Conservation (phyloP, 768 basidiomycete species). For the Piloderma croceum region DNA sequence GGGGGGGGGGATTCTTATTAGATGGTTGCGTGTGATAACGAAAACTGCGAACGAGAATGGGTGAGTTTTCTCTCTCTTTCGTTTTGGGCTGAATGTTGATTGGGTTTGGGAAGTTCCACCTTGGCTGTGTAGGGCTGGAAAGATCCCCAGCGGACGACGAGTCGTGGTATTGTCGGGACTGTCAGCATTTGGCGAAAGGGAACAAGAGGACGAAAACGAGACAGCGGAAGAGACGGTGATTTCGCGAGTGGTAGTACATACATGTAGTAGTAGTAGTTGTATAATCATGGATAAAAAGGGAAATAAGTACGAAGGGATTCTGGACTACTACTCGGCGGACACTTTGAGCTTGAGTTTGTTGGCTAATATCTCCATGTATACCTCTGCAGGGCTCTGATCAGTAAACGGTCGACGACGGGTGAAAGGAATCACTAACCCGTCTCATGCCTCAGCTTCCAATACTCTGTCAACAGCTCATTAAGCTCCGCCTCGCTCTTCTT, state of each 20-base stretch:
- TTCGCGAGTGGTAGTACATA: background rate
- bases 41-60: slow-evolving; percentile 75
- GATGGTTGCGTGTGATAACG: slow-evolving; percentile 87
- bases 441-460: slow-evolving; percentile 74
- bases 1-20: slow-evolving; percentile 24
- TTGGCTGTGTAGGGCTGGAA: slow-evolving; percentile 57
- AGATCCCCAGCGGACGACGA: slow-evolving; percentile 49
- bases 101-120: slow-evolving; percentile 56
- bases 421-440: slow-evolving; percentile 47
- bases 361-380: slow-evolving; percentile 83
- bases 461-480: slow-evolving; percentile 76
- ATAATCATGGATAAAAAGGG: too few species aligned
- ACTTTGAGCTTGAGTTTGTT: slow-evolving; percentile 69
- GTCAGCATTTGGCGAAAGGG: slow-evolving; percentile 33
- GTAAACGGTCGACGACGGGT: slow-evolving; percentile 1
- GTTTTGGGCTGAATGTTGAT: slow-evolving; percentile 1
- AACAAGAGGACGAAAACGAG: slow-evolving; percentile 26
- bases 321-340: slow-evolving; percentile 22
- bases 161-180: slow-evolving; percentile 72
- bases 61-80: slow-evolving; percentile 37
- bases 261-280: background rate
- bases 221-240: slow-evolving; percentile 11
- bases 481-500: slow-evolving; percentile 71
- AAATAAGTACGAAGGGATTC: too few species aligned
- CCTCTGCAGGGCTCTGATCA: slow-evolving; percentile 39